These are phyloP conservation scores for Alternaria sp. DNA, from an alignment of 2,329 filamentous ascomycete genomes.

Conservation along the genomic window DNA sequence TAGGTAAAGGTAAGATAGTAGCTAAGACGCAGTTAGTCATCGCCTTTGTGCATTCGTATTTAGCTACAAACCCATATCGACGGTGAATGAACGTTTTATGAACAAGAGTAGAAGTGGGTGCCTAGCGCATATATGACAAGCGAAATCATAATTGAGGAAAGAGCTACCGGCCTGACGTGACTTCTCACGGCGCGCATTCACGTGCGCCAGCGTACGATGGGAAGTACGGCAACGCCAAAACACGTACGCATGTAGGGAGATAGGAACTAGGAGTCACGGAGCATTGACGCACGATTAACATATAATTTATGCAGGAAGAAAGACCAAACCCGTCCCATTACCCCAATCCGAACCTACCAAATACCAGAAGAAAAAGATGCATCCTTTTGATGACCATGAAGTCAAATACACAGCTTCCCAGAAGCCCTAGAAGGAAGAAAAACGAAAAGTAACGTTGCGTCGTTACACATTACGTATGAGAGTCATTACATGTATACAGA, in stretches of 20 bases:
- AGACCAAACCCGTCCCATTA: background rate
- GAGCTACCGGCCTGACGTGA: background rate
- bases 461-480: conserved; percentile 30
- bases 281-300: background rate
- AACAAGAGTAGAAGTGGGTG: background rate
- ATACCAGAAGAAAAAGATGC: conserved; percentile 1
- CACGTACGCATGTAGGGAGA: background rate
- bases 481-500: conserved; percentile 15
- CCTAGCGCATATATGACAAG: background rate
- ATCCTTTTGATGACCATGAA: conserved; percentile 1
- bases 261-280: no score
- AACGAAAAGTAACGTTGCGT: conserved; percentile 3
- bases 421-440: background rate
- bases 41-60: no score
- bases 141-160: background rate
- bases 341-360: background rate
- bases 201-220: background rate
- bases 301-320: background rate
- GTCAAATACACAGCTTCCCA: conserved; percentile 5
- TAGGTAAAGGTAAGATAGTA: conserved; percentile 10
- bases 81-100: background rate
- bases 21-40: background rate
- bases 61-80: background rate
- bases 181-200: background rate
- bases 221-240: background rate